Evolutionary conservation across 495 filamentous ascomycete species (phyloP), one percentile per base, ranked within the genome.

Genomic region (Neurospora sp.): DNA sequence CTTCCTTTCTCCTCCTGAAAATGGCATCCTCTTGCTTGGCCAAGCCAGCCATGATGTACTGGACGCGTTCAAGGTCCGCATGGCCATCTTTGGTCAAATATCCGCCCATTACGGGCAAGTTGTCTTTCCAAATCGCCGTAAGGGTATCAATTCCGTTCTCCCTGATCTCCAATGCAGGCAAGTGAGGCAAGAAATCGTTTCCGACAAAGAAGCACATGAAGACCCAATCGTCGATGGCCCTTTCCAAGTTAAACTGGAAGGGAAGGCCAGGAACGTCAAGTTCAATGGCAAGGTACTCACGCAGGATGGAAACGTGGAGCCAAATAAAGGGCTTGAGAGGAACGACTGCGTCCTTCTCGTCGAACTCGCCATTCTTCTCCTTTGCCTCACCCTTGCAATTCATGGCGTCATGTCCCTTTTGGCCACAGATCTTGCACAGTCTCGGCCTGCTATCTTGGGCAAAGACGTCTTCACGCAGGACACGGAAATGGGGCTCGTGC

Each of bases 191-290:
- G 84, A 99, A 99, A 85, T 99, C 96, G 81, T 99, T 99, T 76
- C 96, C 96, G 73, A 99, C 96, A 80, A 99, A 99, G 83, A 97
- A 99, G 85, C 96, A 99, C 95, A 99, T 97, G 82, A 99, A 99
- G 18, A 99, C 93, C 96, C 96, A 98, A 82, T 99, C 96, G 84
- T 99, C 96, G 72, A 99, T 86, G n/a, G 96, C 96, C 76, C 96
- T 88, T 80, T 99, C 96, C 39, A 98, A 85, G 81, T 99, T 93
- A 76, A 89, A 89, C 75, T 94, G 93, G 66, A 90, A 90, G 70
- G 93, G 93, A n/a, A 87, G 77, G 40, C 88, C 86, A 54, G 93
- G 92, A 39, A 97, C 89, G 76, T 92, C 86, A 72, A 99, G 89
- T 81, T 99, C 96, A 71, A 90, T 91, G 74, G 90, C 93, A 72